A percentile compares a stretch with the other conserved stretches of the same genome.
Conservation (phyloP, 345 rosid genomes). For the Lumnitzera littorea region DNA sequence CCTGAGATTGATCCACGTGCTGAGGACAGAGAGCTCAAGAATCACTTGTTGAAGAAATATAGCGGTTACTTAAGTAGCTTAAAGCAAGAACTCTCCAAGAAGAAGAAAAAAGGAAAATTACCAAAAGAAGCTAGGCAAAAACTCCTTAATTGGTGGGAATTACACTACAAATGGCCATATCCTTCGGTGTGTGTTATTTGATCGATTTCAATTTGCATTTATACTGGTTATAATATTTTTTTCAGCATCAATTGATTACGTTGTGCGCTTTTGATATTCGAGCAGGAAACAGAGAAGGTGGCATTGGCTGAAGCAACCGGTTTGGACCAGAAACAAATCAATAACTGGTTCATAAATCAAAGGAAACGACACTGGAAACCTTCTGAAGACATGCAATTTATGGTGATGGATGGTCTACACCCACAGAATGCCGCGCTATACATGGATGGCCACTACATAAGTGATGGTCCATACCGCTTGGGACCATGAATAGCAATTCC, state of each 20-base stretch:
- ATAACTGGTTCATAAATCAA: constrained; percentile 98
- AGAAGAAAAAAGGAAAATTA: constrained; percentile 96
- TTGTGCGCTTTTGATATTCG: background rate
- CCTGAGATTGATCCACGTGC: constrained; percentile 90
- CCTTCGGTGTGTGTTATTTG: constrained; percentile 58
- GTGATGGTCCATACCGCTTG: constrained; percentile 87
- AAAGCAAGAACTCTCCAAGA: constrained; percentile 96
- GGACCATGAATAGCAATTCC: constrained; percentile 46
- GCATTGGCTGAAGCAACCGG: constrained; percentile 96
- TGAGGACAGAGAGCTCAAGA: constrained; percentile 91
- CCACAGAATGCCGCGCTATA: constrained; percentile 80
- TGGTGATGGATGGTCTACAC: constrained; percentile 98
- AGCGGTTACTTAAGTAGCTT: constrained; percentile 94
- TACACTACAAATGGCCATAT: constrained; percentile 99
- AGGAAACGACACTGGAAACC: constrained; percentile 99
- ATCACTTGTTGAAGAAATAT: constrained; percentile 80
- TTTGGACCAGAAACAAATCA: constrained; percentile 95
- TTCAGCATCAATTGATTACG: background rate
- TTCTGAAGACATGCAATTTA: constrained; percentile 98
- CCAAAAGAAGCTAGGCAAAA: constrained; percentile 99
- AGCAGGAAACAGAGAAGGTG: constrained; percentile 91
- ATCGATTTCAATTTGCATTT: background rate
- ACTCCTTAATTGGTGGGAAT: constrained; percentile 97
- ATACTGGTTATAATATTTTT: too few species aligned
- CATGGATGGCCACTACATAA: constrained; percentile 89